Conservation (phyloP, 108 stramenopile species). For the Discostella pseudostelligera region DNA sequence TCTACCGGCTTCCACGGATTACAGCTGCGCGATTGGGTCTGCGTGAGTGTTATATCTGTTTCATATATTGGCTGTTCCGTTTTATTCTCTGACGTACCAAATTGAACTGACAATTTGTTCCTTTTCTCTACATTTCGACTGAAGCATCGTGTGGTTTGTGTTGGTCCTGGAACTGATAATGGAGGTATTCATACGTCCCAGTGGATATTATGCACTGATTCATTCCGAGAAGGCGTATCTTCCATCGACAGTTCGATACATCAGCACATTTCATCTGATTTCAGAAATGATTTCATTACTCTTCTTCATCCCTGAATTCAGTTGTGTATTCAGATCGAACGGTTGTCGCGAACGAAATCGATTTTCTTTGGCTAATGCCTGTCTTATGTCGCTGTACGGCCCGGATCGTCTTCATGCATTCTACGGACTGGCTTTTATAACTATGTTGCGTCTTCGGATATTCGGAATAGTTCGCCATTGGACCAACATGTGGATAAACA, state of each 20-base stretch:
- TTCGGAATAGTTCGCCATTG: constrained; percentile 84
- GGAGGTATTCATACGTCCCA: constrained; percentile 74
- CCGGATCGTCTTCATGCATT: constrained; percentile 44
- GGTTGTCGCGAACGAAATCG: constrained; percentile 22
- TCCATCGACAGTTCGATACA: constrained; percentile 67
- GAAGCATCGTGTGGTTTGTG: constrained; percentile 71
- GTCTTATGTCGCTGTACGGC: constrained; percentile 31
- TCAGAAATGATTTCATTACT: constrained; percentile 67
- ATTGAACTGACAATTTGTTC: no score
- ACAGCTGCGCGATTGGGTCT: constrained; percentile 51
- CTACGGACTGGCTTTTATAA: constrained; percentile 49
- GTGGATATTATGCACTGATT: constrained; percentile 55
- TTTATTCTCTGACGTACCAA: no score
- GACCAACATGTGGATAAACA: constrained; percentile 76
- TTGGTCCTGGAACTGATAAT: constrained; percentile 70
- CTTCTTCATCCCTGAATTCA: constrained; percentile 70
- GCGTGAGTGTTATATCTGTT: no score
- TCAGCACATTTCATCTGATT: constrained; percentile 64
- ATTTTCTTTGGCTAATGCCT: constrained; percentile 30
- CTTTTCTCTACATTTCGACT: no score
- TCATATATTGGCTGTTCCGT: no score
- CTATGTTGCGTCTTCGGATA: constrained; percentile 56
- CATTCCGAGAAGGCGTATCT: constrained; percentile 69
- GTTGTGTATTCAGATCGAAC: constrained; percentile 44
- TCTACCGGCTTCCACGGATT: constrained; percentile 51